Percentiles rank a stretch among this genome's conserved stretches.
Evolutionary conservation across 345 rosid species (phyloP).

Genomic region (Salix brachista): DNA sequence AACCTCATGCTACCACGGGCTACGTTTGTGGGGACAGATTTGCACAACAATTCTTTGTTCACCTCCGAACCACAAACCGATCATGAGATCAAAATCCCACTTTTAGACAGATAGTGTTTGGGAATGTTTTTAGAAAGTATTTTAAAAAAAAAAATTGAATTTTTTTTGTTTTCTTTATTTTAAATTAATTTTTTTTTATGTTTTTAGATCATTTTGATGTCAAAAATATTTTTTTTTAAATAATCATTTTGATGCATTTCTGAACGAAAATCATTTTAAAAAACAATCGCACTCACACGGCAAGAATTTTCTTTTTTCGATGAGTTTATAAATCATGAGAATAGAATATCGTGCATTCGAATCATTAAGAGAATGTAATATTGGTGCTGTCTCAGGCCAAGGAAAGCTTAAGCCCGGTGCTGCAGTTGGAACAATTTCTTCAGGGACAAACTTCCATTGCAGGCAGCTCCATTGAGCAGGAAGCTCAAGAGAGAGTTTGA

Average conservation of each 20-base stretch:
- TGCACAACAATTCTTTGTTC: background rate
- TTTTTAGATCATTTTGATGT: too few relatives aligned
- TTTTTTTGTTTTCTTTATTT: too few relatives aligned
- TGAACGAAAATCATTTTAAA: too few relatives aligned
- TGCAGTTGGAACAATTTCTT: background rate
- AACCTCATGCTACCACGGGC: background rate
- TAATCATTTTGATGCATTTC: too few relatives aligned
- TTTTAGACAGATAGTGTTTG: background rate
- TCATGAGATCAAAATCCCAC: background rate
- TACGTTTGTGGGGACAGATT: background rate
- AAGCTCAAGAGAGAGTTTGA: background rate
- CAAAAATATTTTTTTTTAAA: too few relatives aligned
- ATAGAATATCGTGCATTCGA: background rate
- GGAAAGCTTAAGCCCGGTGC: background rate
- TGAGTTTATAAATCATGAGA: background rate
- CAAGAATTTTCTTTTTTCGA: background rate
- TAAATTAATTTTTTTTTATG: too few relatives aligned
- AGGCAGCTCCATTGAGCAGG: background rate
- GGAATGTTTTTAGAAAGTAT: too few relatives aligned
- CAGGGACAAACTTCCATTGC: background rate
- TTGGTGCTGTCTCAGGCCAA: background rate
- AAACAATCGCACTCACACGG: too few relatives aligned
- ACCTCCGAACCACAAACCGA: background rate
- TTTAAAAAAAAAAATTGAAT: too few relatives aligned
- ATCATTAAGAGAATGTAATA: background rate